These are phyloP conservation scores for Tetrastigma voinierianum DNA, from an alignment of 164 flowering plant genomes.

Conservation along the genomic window DNA sequence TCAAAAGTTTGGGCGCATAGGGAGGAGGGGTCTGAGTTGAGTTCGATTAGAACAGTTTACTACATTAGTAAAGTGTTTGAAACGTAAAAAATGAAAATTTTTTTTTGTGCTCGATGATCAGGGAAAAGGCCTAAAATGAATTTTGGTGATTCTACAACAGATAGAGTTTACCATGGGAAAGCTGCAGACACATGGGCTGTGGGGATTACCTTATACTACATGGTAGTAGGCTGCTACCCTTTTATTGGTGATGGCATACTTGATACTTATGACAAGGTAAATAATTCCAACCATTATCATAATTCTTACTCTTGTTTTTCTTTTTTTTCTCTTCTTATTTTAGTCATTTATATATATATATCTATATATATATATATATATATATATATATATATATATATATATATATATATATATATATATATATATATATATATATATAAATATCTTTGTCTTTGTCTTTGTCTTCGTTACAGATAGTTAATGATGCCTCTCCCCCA, in stretches of 20 bases:
- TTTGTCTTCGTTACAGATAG: not conserved
- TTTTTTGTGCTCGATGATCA: too few relatives aligned
- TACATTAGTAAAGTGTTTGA: too few relatives aligned
- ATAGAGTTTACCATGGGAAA: not conserved
- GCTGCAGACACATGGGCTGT: not conserved
- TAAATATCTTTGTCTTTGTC: too few relatives aligned
- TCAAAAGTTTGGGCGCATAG: too few relatives aligned
- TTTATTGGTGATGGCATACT: not conserved
- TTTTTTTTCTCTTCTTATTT: not conserved
- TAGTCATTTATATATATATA: not conserved
- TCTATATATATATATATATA: too few relatives aligned
- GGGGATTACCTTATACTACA: not conserved
- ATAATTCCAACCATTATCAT: not conserved
- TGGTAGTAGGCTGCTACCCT: not conserved
- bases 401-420: too few relatives aligned
- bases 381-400: too few relatives aligned
- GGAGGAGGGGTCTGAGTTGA: too few relatives aligned
- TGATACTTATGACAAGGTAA: not conserved
- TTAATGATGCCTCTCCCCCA: conserved; percentile 4
- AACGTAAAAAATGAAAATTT: too few relatives aligned
- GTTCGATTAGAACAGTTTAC: too few relatives aligned
- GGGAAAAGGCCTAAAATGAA: not conserved
- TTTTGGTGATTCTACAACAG: not conserved
- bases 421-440: too few relatives aligned
- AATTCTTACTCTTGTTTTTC: not conserved